phyloP scores from a whole-genome alignment of 192 early-diverging fungal species.

The Coemansia furcata region DNA sequence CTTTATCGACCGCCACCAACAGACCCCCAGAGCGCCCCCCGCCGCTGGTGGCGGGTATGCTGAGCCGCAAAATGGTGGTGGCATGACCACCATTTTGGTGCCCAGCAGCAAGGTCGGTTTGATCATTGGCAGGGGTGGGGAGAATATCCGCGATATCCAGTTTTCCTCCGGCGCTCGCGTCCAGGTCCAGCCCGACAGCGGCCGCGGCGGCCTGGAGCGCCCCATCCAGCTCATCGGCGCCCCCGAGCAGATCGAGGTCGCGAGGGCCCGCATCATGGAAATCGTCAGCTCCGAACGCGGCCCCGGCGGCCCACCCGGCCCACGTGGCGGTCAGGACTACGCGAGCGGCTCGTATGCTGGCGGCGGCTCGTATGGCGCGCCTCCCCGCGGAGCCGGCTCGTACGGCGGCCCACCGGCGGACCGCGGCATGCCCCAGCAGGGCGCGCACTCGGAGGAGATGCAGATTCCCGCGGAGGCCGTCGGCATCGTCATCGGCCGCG shows the following conservation, averaged over 20 bases:
- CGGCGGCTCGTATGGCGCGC: constrained; percentile 2
- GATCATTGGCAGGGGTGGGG: constrained; percentile 77
- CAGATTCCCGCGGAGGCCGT: constrained; percentile 44
- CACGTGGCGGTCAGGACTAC: not conserved
- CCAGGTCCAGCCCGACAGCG: constrained; percentile 61
- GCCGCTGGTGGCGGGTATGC: not conserved
- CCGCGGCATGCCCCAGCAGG: not conserved
- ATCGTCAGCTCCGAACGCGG: constrained; percentile 55
- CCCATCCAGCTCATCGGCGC: constrained; percentile 70
- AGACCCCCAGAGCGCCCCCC: constrained; percentile 14
- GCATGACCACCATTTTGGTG: constrained; percentile 55
- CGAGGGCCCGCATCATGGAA: constrained; percentile 73
- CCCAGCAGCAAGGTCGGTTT: constrained; percentile 74
- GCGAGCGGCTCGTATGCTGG: not conserved
- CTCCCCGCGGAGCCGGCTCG: not conserved
- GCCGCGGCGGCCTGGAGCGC: constrained; percentile 48
- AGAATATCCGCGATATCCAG: constrained; percentile 74
- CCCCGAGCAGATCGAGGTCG: constrained; percentile 63
- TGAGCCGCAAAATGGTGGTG: constrained; percentile 3
- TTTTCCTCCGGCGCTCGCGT: constrained; percentile 66
- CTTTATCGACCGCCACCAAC: constrained; percentile 26
- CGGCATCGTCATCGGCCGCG: constrained; percentile 43
- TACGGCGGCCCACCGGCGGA: not conserved
- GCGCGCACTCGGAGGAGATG: constrained; percentile 32
- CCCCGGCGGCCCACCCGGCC: not conserved